Conservation (phyloP, 345 rosid genomes). For the Salix caprea region DNA sequence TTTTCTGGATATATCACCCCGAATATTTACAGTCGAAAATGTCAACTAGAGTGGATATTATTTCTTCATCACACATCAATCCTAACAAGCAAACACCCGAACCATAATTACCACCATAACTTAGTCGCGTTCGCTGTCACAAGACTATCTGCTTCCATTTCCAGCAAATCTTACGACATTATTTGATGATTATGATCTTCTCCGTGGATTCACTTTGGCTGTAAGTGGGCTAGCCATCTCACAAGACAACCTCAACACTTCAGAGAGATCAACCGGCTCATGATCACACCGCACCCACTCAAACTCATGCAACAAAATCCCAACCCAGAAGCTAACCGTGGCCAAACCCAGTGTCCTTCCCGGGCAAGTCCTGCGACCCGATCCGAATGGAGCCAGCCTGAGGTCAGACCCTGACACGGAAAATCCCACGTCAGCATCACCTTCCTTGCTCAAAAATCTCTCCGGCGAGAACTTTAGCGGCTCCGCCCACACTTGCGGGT, state of each 20-base stretch:
- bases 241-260: constrained; percentile 42
- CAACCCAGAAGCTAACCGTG: constrained; percentile 43
- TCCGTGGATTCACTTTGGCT: constrained; percentile 32
- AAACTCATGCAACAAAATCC: constrained; percentile 40
- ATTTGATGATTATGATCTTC: neutral
- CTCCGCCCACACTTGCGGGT: constrained; percentile 42
- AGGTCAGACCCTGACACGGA: constrained; percentile 41
- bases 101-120: neutral
- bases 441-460: constrained; percentile 28
- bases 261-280: constrained; percentile 39
- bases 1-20: neutral
- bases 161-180: neutral
- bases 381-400: constrained; percentile 56
- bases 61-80: neutral
- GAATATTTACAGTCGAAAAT: neutral
- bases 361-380: constrained; percentile 53
- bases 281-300: constrained; percentile 34
- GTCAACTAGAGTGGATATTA: neutral
- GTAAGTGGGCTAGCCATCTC: constrained; percentile 48
- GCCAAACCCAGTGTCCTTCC: constrained; percentile 46
- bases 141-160: neutral
- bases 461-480: constrained; percentile 39
- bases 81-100: neutral
- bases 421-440: constrained; percentile 20
- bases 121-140: neutral